Percentiles rank a stretch among this genome's conserved stretches.
Conservation (phyloP, 2,329 filamentous ascomycete genomes). For the Zarea fungicola region DNA sequence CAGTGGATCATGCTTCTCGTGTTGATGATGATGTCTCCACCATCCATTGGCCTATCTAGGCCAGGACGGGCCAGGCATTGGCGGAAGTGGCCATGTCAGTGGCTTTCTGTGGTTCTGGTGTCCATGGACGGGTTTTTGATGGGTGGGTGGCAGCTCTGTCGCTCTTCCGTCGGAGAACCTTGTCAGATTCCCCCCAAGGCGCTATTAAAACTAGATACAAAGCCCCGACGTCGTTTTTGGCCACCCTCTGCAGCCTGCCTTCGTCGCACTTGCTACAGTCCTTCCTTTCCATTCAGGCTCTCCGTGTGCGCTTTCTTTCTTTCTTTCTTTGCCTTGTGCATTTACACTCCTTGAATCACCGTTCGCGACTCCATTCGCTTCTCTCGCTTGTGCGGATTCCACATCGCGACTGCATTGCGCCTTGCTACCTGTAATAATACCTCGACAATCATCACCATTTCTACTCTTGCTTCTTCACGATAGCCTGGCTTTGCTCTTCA, state of each 20-base stretch:
- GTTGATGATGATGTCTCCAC: neutral
- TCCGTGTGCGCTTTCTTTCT: neutral
- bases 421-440: neutral
- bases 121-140: neutral
- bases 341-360: neutral
- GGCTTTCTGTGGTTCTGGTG: neutral
- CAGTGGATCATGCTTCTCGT: slow-evolving; percentile 2
- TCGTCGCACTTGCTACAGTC: neutral
- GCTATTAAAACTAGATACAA: slow-evolving; percentile 4
- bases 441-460: neutral
- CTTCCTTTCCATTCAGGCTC: neutral
- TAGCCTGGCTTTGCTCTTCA: neutral
- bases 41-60: neutral
- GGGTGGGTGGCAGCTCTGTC: too few relatives aligned
- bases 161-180: slow-evolving; percentile 2
- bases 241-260: neutral
- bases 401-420: slow-evolving; percentile 5
- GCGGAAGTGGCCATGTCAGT: neutral
- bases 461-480: neutral
- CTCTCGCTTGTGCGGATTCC: neutral
- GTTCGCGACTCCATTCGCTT: neutral
- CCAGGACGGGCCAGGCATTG: neutral
- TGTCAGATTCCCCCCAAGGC: neutral
- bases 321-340: neutral
- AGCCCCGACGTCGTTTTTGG: neutral